Percentiles rank a stretch among this genome's conserved stretches.
Conservation (phyloP, 2,329 filamentous ascomycete genomes). For the Huntiella moniliformis region DNA sequence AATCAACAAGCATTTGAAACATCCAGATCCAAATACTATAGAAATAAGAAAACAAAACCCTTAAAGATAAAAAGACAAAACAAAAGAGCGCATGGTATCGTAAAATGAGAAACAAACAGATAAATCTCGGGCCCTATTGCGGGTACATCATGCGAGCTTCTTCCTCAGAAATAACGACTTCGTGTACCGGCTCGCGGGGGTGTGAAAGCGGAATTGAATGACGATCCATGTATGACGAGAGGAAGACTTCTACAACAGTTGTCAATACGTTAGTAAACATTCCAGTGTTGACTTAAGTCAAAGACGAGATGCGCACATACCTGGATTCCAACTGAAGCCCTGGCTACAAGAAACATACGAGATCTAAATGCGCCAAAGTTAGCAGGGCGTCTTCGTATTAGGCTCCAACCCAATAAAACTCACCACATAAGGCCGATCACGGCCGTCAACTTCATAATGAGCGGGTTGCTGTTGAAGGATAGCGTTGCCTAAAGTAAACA, state of each 20-base stretch:
- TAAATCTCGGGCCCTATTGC: conserved; percentile 24
- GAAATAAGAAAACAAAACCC: too few species aligned
- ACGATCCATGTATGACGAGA: conserved; percentile 58
- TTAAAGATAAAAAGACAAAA: not conserved
- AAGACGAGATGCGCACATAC: conserved; percentile 21
- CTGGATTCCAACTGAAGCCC: conserved; percentile 69
- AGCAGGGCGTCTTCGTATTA: not conserved
- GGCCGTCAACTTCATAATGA: conserved; percentile 61
- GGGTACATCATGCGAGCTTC: conserved; percentile 52
- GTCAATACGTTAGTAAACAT: conserved; percentile 2
- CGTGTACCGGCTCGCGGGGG: conserved; percentile 57
- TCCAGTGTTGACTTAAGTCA: not conserved
- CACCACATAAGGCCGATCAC: conserved; percentile 52
- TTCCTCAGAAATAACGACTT: conserved; percentile 61
- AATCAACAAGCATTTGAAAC: too few species aligned
- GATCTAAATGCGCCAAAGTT: conserved; percentile 31
- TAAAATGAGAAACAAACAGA: not conserved
- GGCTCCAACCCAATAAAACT: conserved; percentile 26
- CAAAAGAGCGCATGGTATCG: not conserved
- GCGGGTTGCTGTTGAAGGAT: conserved; percentile 58
- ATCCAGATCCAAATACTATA: too few species aligned
- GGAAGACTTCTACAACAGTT: conserved; percentile 46
- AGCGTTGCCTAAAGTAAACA: conserved; percentile 36
- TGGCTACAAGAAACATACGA: conserved; percentile 64
- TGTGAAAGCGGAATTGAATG: conserved; percentile 59